Percentiles rank a stretch among this genome's conserved stretches.
Evolutionary conservation across 2,329 filamentous ascomycete species (phyloP).

Genomic region (Aspergillus quadrilineatus): DNA sequence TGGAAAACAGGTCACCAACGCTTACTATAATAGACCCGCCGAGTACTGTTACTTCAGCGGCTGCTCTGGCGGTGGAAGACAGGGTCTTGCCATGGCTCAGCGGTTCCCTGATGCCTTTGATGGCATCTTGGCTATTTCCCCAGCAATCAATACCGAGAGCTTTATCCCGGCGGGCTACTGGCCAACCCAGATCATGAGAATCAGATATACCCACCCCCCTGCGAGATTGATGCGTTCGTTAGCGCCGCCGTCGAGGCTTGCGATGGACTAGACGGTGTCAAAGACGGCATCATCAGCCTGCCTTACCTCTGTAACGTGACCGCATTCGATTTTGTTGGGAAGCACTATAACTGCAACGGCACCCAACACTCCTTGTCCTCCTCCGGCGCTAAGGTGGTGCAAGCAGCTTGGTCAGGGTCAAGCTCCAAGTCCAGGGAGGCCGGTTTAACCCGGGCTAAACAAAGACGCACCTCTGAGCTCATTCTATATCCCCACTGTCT

Average conservation of each 20-base stretch:
- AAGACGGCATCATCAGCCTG: conserved; percentile 25
- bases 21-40: conserved; percentile 1
- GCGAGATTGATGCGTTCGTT: conserved; percentile 16
- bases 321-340: neutral
- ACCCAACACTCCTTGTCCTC: no score
- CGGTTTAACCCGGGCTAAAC: no score
- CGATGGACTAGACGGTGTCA: conserved; percentile 25
- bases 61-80: conserved; percentile 22
- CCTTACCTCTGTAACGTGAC: neutral
- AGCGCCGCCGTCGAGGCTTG: conserved; percentile 18
- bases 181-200: conserved; percentile 15
- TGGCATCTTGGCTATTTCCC: conserved; percentile 27
- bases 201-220: conserved; percentile 5
- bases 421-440: neutral
- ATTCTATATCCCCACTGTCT: neutral
- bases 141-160: conserved; percentile 14
- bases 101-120: conserved; percentile 24
- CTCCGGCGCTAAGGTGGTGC: no score
- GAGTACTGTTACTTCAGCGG: conserved; percentile 13
- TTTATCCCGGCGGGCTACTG: conserved; percentile 13
- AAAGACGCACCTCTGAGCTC: no score
- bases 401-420: no score
- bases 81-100: conserved; percentile 19
- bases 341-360: neutral
- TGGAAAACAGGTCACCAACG: neutral